Base-by-base conservation (phyloP, 805 yeast species). In the Wickerhamomyces hampshirensis region DNA sequence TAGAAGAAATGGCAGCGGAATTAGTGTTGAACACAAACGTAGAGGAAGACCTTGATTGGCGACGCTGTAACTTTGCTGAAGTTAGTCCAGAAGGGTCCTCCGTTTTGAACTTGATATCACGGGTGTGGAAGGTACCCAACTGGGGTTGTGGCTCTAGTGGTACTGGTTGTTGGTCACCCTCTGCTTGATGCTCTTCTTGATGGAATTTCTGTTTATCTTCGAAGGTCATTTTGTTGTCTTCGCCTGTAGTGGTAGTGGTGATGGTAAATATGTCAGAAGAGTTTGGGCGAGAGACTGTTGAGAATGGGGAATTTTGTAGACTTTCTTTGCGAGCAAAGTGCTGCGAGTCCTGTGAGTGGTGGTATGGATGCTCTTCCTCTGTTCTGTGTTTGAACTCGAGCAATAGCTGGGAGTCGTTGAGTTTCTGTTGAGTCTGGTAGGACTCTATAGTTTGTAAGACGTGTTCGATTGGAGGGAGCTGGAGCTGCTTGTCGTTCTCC, bases 371-470 rank as follows among this genome's bases (percentile, higher is more conserved):
- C 9, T 4, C 9, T 5, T 19, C 18, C 15, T 21, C 16, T 4
- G 24, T 40, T 18, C 48, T 35, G 26, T 40, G 43, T 11, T 49
- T 44, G 33, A 54, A 44, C 30, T 53, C 50, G 14, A 54, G 34
- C 7, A 54, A 28, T 2, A 54, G 48, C 19, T 53, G 50, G 1
- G 59, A 54, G 37, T 54, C 59, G n/a, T 48, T 46, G 9, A 54
- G 43, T 28, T 54, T 47, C 30, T 52, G 56, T 30, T 51, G 51
- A 24, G 38, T 52, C 31, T 54, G 59, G 34, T 50, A 54, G 13
- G 42, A 39, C 33, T 54, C 57, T 26, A 54, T 54, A 14, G 33
- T 50, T 30, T 48, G 44, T 11, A 54, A 34, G 2, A 54, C 51
- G 23, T 46, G 48, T 18, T 42, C 45, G 18, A 54, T 53, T 11